Evolutionary conservation across 768 basidiomycete species (phyloP).

Genomic region (Russula emetica): DNA sequence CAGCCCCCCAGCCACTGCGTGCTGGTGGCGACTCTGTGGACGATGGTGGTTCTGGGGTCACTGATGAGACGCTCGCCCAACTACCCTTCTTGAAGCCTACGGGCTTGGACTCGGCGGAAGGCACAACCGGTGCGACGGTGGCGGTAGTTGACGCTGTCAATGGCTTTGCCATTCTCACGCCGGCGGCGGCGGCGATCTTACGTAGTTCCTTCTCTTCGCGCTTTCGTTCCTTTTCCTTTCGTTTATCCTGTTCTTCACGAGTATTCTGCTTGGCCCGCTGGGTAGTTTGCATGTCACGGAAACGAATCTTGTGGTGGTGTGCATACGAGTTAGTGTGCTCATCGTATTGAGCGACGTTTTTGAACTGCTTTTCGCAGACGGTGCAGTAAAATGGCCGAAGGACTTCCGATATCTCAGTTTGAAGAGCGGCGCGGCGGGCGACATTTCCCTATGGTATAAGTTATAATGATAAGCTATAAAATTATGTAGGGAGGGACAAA

Average conservation of each 20-base stretch:
- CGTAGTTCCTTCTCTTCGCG: slow-evolving; percentile 81
- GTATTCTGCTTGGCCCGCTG: slow-evolving; percentile 52
- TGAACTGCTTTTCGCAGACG: slow-evolving; percentile 84
- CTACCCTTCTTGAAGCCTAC: slow-evolving; percentile 37
- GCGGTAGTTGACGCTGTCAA: slow-evolving; percentile 31
- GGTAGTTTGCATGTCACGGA: slow-evolving; percentile 76
- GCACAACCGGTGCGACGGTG: slow-evolving; percentile 22
- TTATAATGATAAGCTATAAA: not conserved
- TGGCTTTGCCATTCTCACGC: slow-evolving; percentile 53
- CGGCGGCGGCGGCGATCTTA: slow-evolving; percentile 78
- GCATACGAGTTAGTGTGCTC: slow-evolving; percentile 89
- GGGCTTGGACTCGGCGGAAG: slow-evolving; percentile 26
- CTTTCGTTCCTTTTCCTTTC: slow-evolving; percentile 82
- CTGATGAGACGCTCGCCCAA: slow-evolving; percentile 18
- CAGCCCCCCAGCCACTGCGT: slow-evolving; percentile 45
- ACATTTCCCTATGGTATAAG: slow-evolving; percentile 47
- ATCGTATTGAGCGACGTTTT: slow-evolving; percentile 81
- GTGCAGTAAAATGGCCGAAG: slow-evolving; percentile 75
- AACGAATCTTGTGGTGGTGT: slow-evolving; percentile 79
- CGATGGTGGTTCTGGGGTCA: not conserved
- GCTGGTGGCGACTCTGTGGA: slow-evolving; percentile 32
- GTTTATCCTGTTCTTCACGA: slow-evolving; percentile 63
- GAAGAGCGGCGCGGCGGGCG: slow-evolving; percentile 60
- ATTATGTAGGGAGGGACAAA: not conserved
- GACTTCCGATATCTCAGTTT: slow-evolving; percentile 62